These are phyloP conservation scores for Myriosclerotinia curreyana DNA, from an alignment of 2,329 filamentous ascomycete species.

Conservation along the genomic window DNA sequence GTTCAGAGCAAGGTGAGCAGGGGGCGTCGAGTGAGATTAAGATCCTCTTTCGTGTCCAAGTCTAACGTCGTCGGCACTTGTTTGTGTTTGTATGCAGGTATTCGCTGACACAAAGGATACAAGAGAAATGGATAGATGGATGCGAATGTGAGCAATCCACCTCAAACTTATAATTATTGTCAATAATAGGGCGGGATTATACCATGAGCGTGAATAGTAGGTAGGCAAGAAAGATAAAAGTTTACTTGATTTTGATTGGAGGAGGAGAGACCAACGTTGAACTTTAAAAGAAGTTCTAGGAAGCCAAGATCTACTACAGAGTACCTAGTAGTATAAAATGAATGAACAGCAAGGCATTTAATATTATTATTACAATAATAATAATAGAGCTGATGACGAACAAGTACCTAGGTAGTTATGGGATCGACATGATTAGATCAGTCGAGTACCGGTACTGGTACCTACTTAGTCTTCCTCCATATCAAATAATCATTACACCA, in stretches of 20 bases:
- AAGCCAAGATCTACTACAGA: neutral
- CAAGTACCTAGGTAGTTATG: too few relatives aligned
- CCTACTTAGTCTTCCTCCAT: too few relatives aligned
- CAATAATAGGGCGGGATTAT: too few relatives aligned
- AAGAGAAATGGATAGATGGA: neutral
- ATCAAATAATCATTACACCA: too few relatives aligned
- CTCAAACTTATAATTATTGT: neutral
- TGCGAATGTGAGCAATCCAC: neutral
- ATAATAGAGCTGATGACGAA: too few relatives aligned
- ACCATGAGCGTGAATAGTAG: too few relatives aligned
- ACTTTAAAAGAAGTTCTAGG: too few relatives aligned
- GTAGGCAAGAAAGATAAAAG: neutral
- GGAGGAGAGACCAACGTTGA: neutral
- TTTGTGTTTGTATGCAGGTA: neutral
- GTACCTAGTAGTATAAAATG: too few relatives aligned
- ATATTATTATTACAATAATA: too few relatives aligned
- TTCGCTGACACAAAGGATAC: neutral
- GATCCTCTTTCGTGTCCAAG: neutral
- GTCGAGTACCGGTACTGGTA: too few relatives aligned
- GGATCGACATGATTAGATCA: too few relatives aligned
- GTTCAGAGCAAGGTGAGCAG: neutral
- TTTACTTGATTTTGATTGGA: neutral
- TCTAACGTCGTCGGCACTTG: neutral
- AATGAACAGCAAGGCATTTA: constrained; percentile 5
- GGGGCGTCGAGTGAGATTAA: neutral